Conservation (phyloP, 129 eudicot genomes). For the Centrapalus pauciflorus region DNA sequence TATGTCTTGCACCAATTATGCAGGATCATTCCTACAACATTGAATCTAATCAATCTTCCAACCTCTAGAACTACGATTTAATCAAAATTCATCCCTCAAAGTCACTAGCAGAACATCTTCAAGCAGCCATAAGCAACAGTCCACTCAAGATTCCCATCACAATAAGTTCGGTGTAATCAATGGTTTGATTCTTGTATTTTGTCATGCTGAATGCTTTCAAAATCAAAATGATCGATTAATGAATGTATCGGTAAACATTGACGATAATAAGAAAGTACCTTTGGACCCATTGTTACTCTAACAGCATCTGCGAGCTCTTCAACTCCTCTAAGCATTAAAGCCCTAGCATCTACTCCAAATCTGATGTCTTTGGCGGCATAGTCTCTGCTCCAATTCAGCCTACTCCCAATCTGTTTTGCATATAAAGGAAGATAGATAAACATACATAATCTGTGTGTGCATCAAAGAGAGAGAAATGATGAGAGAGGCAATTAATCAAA, state of each 20-base stretch:
- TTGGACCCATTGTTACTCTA: constrained; percentile 84
- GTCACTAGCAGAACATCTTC: neutral
- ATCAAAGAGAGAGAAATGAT: neutral
- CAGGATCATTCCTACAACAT: too few species aligned
- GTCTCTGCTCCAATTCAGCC: constrained; percentile 56
- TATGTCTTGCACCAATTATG: too few species aligned
- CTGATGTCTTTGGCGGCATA: constrained; percentile 75
- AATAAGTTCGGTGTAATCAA: neutral
- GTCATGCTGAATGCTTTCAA: neutral
- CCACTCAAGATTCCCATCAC: neutral
- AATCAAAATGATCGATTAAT: neutral
- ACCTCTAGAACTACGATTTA: too few species aligned
- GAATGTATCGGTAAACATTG: neutral
- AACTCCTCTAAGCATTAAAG: constrained; percentile 66
- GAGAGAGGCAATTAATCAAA: neutral
- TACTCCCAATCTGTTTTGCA: constrained; percentile 42
- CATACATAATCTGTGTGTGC: neutral
- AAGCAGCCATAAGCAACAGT: neutral
- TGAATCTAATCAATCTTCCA: too few species aligned
- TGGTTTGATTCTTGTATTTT: neutral
- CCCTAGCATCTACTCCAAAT: constrained; percentile 76
- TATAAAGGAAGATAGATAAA: neutral
- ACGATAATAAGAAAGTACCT: constrained; percentile 28
- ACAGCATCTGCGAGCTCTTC: constrained; percentile 90
- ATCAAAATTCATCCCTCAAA: too few species aligned